Evolutionary conservation across 148 eudicot genomes (phyloP), one percentile per base, ranked within the genome.

Genomic region (Limonium bicolor): DNA sequence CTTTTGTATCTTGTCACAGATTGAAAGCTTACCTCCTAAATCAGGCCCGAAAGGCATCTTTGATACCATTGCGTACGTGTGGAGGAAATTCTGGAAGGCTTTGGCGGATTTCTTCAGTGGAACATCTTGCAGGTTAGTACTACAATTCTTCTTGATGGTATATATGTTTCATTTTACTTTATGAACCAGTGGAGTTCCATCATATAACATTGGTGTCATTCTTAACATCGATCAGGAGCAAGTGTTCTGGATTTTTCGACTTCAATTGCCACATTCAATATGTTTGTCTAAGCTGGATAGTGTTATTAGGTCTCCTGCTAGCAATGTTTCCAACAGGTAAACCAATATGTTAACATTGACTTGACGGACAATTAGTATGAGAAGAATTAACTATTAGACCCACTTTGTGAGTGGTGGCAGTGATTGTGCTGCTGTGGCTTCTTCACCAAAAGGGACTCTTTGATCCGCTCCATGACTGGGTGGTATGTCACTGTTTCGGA

Each of bases 81-180:
- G 86, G 94, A 72, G 55, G 55, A 77, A 41, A 40, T 53, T 82
- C 11, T 87, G 96, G 96, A 28, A 52, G 56, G 72, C 68, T 54
- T 45, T 83, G 51, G 56, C 73, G 14, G 92, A 88, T 54, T 83
- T 88, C 37, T 32, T 88, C 34, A 74, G 78, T 2, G 96, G 96
- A 23, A 77, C 61, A 67, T 64, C 63, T 57, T 88, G 96, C 94
- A 83, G 96, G 96, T 88, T n/a, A n/a, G n/a, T n/a, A n/a, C n/a
- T n/a, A 69, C 36, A 31, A 7, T 39, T n/a, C n/a, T n/a, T n/a
- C n/a, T n/a, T n/a, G 23, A 22, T 7, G 18, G 14, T 4, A 7
- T 35, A n/a, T 35, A 35, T 19, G 16, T 35, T 35, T 35, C 38
- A 35, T 5, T 5, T 35, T 15, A 18, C 3, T 5, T 6, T 19